Evolutionary conservation across 2,329 filamentous ascomycete species (phyloP), one percentile per base, ranked within the genome.

Genomic region (Setomelanomma holmii): DNA sequence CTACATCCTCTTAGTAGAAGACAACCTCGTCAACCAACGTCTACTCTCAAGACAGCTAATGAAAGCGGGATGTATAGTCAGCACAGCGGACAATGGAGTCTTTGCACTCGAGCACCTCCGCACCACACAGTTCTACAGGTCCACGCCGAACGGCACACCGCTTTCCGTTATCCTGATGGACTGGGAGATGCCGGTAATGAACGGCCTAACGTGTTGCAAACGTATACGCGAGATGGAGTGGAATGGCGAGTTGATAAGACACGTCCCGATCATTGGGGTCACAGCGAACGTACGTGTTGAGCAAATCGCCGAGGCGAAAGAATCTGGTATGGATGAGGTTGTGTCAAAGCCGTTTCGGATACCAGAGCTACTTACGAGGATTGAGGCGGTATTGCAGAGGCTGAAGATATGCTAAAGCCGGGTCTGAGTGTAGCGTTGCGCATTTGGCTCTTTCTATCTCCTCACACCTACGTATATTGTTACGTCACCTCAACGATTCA

Each of bases 301-400:
- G 50, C 72, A 75, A 51, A 64, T 73, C 1, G 44, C 66, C 21
- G 52, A 45, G 3, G 70, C 69, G 4, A 49, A 70, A 38, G 56
- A 66, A 33, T 68, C 66, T 0, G 71, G 71, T 4, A 73, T 74
- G 68, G 71, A 72, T 30, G 58, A 70, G 72, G 85, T 92, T 34
- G 88, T 93, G 30, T 87, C 87, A 4, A 95, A 93, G 68, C 90
- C 90, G 1, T 93, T 93, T 67, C 60, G 64, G 24, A 66, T 72
- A 42, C 58, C 65, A 1, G 68, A 71, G 43, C 51, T 72, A 41
- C 56, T 56, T 45, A 65, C 56, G 24, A 63, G 56, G 17, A 42
- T 63, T 17, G 17, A 38, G n/a, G 17, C 14, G 17, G 14, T 38
- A 17, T 12, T 12, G 24, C 24, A 30, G 24, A 30, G 24, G n/a